Evolutionary conservation across 768 basidiomycete genomes (phyloP).

Genomic region (Fibroporia radiculosa): DNA sequence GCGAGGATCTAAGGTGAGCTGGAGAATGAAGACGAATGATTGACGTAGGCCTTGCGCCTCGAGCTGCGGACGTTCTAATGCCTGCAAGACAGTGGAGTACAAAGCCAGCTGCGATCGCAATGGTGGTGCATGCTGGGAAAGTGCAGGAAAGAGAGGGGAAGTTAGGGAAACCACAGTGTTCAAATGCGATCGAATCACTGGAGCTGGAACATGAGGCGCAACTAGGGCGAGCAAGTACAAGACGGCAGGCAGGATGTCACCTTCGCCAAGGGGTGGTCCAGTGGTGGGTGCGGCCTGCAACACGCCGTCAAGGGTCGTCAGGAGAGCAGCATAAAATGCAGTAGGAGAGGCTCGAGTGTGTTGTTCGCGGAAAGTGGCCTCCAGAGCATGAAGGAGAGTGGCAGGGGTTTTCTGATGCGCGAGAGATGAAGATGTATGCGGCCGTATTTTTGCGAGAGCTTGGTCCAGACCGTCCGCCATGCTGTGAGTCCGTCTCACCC

Average conservation of each 20-base stretch:
- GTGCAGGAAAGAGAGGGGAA: slow-evolving; percentile 67
- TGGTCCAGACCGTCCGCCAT: slow-evolving; percentile 36
- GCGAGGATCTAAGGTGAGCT: slow-evolving; percentile 76
- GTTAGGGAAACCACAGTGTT: slow-evolving; percentile 65
- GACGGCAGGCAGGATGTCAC: slow-evolving; percentile 74
- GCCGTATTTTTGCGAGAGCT: slow-evolving; percentile 77
- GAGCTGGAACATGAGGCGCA: slow-evolving; percentile 66
- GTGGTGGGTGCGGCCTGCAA: slow-evolving; percentile 46
- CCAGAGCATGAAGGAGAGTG: slow-evolving; percentile 75
- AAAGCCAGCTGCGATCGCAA: slow-evolving; percentile 82
- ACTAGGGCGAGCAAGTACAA: slow-evolving; percentile 80
- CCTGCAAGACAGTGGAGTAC: slow-evolving; percentile 57
- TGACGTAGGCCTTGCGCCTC: slow-evolving; percentile 65
- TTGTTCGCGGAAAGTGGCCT: slow-evolving; percentile 70
- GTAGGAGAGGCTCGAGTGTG: slow-evolving; percentile 63
- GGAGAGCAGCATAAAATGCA: slow-evolving; percentile 90
- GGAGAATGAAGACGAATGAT: slow-evolving; percentile 77
- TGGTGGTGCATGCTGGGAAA: slow-evolving; percentile 62
- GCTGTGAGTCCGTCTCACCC: not conserved
- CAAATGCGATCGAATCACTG: slow-evolving; percentile 75
- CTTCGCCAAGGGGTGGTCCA: slow-evolving; percentile 40
- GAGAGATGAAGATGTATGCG: slow-evolving; percentile 75
- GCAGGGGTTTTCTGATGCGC: slow-evolving; percentile 88
- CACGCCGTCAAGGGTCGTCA: slow-evolving; percentile 77
- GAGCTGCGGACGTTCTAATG: slow-evolving; percentile 68